These are phyloP conservation scores for Neofusicoccum laricinum DNA, from an alignment of 2,329 filamentous ascomycete species.

Conservation along the genomic window DNA sequence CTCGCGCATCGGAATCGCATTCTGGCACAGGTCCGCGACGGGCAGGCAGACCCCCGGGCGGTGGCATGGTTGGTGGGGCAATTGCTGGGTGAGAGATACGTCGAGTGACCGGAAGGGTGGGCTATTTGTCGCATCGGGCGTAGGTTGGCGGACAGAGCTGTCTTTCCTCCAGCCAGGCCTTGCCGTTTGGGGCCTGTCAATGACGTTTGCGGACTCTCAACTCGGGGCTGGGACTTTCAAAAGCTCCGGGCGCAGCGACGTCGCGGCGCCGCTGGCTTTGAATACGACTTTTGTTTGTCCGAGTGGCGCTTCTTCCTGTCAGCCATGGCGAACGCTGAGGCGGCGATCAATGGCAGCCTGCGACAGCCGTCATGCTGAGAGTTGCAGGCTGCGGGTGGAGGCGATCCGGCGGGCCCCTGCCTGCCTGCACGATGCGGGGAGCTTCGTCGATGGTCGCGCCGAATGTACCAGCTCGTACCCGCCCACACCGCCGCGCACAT, in stretches of 20 bases:
- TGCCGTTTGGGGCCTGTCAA: conserved; percentile 10
- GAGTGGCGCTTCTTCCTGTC: not conserved
- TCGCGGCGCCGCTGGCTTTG: not conserved
- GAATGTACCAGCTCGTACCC: conserved; percentile 1
- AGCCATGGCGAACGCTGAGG: not conserved
- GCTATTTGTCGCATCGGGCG: conserved; percentile 11
- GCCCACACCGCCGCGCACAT: not conserved
- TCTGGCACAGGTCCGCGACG: not conserved
- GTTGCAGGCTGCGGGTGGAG: not conserved
- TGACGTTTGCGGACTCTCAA: conserved; percentile 8
- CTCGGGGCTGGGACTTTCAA: not conserved
- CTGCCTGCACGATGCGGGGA: conserved; percentile 1
- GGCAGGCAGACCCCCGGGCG: not conserved
- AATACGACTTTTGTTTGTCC: not conserved
- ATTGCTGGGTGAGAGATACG: not conserved
- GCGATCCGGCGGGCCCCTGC: not conserved
- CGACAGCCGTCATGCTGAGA: not conserved
- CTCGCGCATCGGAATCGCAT: not conserved
- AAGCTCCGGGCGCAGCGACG: not conserved
- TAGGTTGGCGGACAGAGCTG: not conserved
- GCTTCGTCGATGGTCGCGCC: conserved; percentile 4
- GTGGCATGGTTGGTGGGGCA: conserved; percentile 8
- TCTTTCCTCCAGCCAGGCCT: not conserved
- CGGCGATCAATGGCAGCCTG: not conserved
- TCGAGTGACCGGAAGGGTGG: not conserved